phyloP scores from a whole-genome alignment of 2,329 filamentous ascomycete species.

The Aspergillus ochraceus region DNA sequence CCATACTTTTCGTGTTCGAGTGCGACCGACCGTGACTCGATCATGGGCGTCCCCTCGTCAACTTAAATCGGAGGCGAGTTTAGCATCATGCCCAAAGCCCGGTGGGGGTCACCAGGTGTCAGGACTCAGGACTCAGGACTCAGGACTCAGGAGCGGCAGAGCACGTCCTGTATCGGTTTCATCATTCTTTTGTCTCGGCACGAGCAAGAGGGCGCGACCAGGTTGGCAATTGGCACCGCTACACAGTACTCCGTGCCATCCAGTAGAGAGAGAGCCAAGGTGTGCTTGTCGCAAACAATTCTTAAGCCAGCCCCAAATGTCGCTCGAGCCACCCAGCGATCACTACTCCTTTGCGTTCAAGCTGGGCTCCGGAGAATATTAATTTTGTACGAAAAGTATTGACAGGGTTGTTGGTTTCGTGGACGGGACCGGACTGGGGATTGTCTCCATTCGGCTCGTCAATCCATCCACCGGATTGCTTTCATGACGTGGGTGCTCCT shows the following conservation, averaged over 20 bases:
- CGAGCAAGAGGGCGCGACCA: background rate
- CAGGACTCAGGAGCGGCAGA: background rate
- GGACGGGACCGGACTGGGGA: background rate
- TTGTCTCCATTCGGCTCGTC: background rate
- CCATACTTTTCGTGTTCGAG: conserved; percentile 5
- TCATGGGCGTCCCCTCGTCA: conserved; percentile 11
- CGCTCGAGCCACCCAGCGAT: conserved; percentile 7
- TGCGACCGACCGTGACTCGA: conserved; percentile 15
- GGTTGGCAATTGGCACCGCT: background rate
- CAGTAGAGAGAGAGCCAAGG: conserved; percentile 14
- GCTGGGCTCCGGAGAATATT: background rate
- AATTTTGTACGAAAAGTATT: background rate
- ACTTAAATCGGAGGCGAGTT: conserved; percentile 10
- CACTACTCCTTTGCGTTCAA: conserved; percentile 7
- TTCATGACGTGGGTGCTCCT: background rate
- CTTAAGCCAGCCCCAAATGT: background rate
- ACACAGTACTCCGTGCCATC: background rate
- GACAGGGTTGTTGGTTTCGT: background rate
- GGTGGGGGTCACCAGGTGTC: conserved; percentile 20
- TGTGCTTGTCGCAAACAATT: background rate
- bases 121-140: background rate
- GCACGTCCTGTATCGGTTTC: background rate
- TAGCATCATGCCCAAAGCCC: conserved; percentile 14
- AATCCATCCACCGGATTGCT: background rate
- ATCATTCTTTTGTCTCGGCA: background rate